These are phyloP conservation scores for Orbilia ellipsospora DNA, from an alignment of 2,329 filamentous ascomycete genomes.

Conservation along the genomic window DNA sequence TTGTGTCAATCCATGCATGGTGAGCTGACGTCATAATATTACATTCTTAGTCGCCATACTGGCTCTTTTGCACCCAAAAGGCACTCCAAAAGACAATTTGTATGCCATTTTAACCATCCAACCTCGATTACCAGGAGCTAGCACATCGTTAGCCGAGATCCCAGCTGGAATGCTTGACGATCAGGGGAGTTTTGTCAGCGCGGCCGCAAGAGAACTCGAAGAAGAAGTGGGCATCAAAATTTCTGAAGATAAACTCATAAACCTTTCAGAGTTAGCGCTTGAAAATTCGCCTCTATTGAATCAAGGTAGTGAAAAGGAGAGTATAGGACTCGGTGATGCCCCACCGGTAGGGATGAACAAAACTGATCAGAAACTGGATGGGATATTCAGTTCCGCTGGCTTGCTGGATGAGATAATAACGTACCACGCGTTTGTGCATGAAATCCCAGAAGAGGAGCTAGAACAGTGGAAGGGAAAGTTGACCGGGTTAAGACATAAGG, in stretches of 20 bases:
- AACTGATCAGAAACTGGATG: slow-evolving; percentile 25
- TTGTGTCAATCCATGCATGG: neutral
- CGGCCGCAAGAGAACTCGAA: slow-evolving; percentile 71
- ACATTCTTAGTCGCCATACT: slow-evolving; percentile 33
- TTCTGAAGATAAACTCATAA: slow-evolving; percentile 65
- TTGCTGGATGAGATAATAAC: slow-evolving; percentile 69
- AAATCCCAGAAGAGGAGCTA: slow-evolving; percentile 67
- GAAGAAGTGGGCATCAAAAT: slow-evolving; percentile 72
- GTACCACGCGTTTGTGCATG: slow-evolving; percentile 70
- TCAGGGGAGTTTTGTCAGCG: slow-evolving; percentile 68
- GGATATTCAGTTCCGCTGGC: slow-evolving; percentile 44
- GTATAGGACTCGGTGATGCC: slow-evolving; percentile 37
- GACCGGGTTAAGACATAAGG: slow-evolving; percentile 70
- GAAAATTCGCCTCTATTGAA: slow-evolving; percentile 53
- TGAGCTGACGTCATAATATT: slow-evolving; percentile 60
- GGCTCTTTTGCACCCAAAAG: slow-evolving; percentile 31
- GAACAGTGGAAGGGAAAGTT: slow-evolving; percentile 69
- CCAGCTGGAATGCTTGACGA: slow-evolving; percentile 72
- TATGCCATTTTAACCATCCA: slow-evolving; percentile 72
- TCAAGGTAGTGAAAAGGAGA: slow-evolving; percentile 27
- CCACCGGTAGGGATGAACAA: slow-evolving; percentile 6
- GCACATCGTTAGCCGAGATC: slow-evolving; percentile 69
- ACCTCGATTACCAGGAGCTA: slow-evolving; percentile 69
- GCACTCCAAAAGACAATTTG: slow-evolving; percentile 62
- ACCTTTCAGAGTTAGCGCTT: slow-evolving; percentile 68